A percentile compares a stretch with the other conserved stretches of the same genome.
Evolutionary conservation across 495 filamentous ascomycete genomes (phyloP).

Genomic region (Aspergillus sparsus): DNA sequence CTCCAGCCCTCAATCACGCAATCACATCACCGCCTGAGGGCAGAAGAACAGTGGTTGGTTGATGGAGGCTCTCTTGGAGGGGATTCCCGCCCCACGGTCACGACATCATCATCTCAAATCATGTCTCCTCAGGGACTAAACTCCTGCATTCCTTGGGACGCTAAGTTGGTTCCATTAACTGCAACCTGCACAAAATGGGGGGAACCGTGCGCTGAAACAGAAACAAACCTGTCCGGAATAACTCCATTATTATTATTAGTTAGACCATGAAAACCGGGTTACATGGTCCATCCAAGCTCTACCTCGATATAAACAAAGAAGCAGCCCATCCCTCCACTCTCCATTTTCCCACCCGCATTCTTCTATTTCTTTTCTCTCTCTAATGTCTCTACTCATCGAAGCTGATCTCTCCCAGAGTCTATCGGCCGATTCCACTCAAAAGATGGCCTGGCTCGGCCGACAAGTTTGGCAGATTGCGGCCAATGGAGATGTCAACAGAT

Average conservation of each 20-base stretch:
- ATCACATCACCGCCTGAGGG: constrained; percentile 37
- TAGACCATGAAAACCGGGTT: too few species aligned
- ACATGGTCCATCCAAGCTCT: too few species aligned
- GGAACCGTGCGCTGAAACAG: background rate
- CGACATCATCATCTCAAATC: background rate
- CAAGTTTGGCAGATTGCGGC: constrained; percentile 29
- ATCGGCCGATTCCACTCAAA: constrained; percentile 33
- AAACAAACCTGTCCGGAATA: background rate
- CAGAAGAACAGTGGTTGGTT: constrained; percentile 35
- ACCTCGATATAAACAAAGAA: too few species aligned
- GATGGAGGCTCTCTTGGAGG: constrained; percentile 23
- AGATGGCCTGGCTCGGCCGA: constrained; percentile 31
- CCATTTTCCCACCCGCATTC: too few species aligned
- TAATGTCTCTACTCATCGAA: background rate
- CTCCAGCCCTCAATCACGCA: constrained; percentile 38
- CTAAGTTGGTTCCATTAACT: too few species aligned
- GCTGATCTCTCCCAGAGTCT: constrained; percentile 13
- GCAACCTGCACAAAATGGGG: too few species aligned
- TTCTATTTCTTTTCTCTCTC: background rate
- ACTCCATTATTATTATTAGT: background rate
- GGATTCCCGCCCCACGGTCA: constrained; percentile 29
- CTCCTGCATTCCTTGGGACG: too few species aligned
- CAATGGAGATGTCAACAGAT: constrained; percentile 37
- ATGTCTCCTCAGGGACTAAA: background rate
- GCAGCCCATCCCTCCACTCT: too few species aligned